Percentiles rank a stretch among this genome's conserved stretches.
phyloP scores from a whole-genome alignment of 768 basidiomycete species.

The Lactarius tabidus region DNA sequence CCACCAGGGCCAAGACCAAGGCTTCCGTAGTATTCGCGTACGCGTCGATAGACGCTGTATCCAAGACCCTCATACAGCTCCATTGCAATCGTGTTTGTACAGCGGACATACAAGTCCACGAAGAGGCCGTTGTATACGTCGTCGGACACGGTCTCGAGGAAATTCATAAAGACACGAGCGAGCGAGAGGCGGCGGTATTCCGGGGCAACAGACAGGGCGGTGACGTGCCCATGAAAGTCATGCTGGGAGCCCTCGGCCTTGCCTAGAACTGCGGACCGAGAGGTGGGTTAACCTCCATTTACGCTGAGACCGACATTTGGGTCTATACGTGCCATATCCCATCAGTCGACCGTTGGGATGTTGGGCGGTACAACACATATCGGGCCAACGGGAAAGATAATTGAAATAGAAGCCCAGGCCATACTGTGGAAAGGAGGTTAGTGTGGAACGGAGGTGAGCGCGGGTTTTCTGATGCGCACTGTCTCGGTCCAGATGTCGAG shows the following conservation, averaged over 20 bases:
- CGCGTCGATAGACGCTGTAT: constrained; percentile 88
- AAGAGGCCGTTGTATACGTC: constrained; percentile 80
- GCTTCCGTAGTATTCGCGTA: constrained; percentile 84
- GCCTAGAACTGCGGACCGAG: constrained; percentile 64
- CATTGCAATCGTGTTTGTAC: constrained; percentile 79
- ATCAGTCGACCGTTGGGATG: constrained; percentile 80
- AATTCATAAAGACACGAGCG: constrained; percentile 79
- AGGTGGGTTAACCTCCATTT: background rate
- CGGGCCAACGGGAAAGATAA: constrained; percentile 90
- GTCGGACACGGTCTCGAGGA: constrained; percentile 84
- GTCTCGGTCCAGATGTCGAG: constrained; percentile 98
- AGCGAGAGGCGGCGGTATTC: constrained; percentile 86
- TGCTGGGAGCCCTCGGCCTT: constrained; percentile 77
- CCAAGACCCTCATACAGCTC: constrained; percentile 90
- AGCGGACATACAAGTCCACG: constrained; percentile 94
- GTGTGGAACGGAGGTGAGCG: background rate
- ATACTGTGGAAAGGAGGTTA: constrained; percentile 51
- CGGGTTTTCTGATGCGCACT: constrained; percentile 37
- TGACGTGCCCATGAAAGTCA: constrained; percentile 95
- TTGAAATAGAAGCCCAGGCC: constrained; percentile 83
- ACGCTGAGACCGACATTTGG: background rate
- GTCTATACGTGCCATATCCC: constrained; percentile 74
- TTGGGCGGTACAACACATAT: constrained; percentile 80
- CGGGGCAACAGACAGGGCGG: constrained; percentile 91
- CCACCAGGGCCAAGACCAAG: constrained; percentile 74